Evolutionary conservation across 75 land plant species (phyloP).

Genomic region (Pseudotsuga menziesii): DNA sequence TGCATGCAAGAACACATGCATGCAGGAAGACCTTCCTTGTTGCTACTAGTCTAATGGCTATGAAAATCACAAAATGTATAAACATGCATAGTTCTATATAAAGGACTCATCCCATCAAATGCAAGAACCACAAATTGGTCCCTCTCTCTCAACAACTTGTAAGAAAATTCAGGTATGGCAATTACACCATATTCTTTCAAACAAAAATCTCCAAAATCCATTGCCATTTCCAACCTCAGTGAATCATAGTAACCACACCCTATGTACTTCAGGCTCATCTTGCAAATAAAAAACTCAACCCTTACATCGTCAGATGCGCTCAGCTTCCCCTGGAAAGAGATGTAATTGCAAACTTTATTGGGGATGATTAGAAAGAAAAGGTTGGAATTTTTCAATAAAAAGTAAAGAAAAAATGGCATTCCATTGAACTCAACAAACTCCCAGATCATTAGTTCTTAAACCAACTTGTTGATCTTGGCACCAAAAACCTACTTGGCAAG

Average conservation of each 20-base stretch:
- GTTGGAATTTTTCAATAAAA: background rate
- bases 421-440: background rate
- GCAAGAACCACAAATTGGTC: slow-evolving; percentile 84
- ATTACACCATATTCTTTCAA: slow-evolving; percentile 78
- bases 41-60: background rate
- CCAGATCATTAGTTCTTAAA: background rate
- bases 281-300: slow-evolving; percentile 1
- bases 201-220: slow-evolving; percentile 80
- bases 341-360: background rate
- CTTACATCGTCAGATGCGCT: too few relatives aligned
- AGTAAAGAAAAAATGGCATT: background rate
- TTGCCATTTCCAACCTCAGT: slow-evolving; percentile 88
- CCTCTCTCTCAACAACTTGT: slow-evolving; percentile 29
- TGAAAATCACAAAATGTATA: slow-evolving; percentile 12
- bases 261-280: slow-evolving; percentile 65
- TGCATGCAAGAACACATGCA: too few relatives aligned
- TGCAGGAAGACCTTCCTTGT: too few relatives aligned
- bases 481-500: slow-evolving; percentile 46
- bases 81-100: background rate
- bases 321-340: background rate
- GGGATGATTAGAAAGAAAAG: background rate
- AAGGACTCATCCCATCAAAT: slow-evolving; percentile 65
- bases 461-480: background rate
- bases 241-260: slow-evolving; percentile 82
- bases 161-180: slow-evolving; percentile 59